These are phyloP conservation scores for Rhazya stricta DNA, from an alignment of 257 asterid species.

Conservation along the genomic window DNA sequence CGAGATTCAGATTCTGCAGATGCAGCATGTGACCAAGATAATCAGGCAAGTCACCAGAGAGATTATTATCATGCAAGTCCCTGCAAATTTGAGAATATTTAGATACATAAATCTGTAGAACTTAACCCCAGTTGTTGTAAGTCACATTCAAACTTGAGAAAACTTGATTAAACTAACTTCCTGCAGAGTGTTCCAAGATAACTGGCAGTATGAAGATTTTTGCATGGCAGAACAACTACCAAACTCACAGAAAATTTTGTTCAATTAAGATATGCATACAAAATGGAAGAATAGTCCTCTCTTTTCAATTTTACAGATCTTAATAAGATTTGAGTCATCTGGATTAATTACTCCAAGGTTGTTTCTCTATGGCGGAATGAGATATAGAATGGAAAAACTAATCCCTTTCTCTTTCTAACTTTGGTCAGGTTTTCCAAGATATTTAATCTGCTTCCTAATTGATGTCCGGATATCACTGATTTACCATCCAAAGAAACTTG, in stretches of 20 bases:
- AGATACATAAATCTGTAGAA: background rate
- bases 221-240: background rate
- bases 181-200: background rate
- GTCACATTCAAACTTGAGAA: background rate
- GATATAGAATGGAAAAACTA: background rate
- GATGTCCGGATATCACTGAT: background rate
- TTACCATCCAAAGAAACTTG: background rate
- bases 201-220: background rate
- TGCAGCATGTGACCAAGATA: conserved; percentile 49
- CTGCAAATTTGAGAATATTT: conserved; percentile 32
- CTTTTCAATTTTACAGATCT: background rate
- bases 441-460: background rate
- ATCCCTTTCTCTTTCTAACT: background rate
- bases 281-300: background rate
- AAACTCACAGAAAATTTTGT: background rate
- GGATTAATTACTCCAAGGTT: background rate
- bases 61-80: conserved; percentile 63
- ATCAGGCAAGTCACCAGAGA: conserved; percentile 65
- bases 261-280: background rate
- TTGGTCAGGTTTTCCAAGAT: background rate
- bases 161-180: background rate
- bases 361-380: background rate
- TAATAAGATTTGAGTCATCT: background rate
- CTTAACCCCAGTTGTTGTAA: background rate
- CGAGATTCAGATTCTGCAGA: conserved; percentile 67